Evolutionary conservation across 148 eudicot species (phyloP), one percentile per base, ranked within the genome.

Genomic region (Chenopodium berlandieri): DNA sequence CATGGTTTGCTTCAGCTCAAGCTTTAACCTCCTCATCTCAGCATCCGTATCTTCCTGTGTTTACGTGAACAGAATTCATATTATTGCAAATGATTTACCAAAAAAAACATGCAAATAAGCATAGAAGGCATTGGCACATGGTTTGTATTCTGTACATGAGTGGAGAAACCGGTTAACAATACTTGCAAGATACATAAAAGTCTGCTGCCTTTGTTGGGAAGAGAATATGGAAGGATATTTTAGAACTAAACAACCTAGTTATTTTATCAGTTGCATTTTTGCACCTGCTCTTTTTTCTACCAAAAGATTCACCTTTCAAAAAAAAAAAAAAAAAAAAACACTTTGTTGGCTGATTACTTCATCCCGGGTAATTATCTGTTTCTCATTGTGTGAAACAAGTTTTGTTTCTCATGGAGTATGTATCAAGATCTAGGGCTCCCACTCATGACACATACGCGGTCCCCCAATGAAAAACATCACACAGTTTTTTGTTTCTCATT

Each of bases 1-100:
- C 97, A 93, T 92, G 9, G 97, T 93, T 88, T 89, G 94, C 83
- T 89, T 90, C 27, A 95, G 91, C 87, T 95, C 99, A 63, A 89
- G 84, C 88, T 88, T 94, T 79, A 95, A 86, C 82, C 97, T 88
- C 85, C 91, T 90, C 94, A 93, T 92, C 84, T 95, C 99, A 79
- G 88, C 85, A 75, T 92, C 97, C 58, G 87, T 84, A 16, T 89
- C 97, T 30, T 93, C 99, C 93, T 90, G 86, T 73, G 30, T 73
- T 32, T 25, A 12, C 47, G 63, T 25, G 47, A 67, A 65, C 44
- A 54, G 2, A 76, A 30, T 50, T 75, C 78, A 76, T 62, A 34
- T 70, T 30, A 52, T 31, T 62, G 25, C 72, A 30, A 46, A 75
- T 17, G 54, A 48, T 56, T 32, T 46, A 19, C n/a, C 7, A 54